Evolutionary conservation across 1,284 basidiomycete genomes (phyloP).

Genomic region (Neotropicomus parvogracilis): DNA sequence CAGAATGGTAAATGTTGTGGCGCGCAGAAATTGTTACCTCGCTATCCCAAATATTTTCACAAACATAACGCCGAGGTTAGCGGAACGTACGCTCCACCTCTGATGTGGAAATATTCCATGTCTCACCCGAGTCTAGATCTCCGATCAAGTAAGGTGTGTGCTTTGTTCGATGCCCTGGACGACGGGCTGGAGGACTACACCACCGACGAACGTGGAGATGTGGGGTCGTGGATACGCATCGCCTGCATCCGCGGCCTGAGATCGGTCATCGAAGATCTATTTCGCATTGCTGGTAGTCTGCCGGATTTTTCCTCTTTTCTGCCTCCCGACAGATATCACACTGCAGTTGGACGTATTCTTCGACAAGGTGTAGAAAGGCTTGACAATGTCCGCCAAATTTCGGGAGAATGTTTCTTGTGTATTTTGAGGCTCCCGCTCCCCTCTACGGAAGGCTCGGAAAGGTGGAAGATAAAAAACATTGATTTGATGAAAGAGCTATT

Average conservation of each 20-base stretch:
- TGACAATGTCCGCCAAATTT: slow-evolving; percentile 82
- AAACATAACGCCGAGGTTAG: slow-evolving; percentile 43
- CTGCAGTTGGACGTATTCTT: slow-evolving; percentile 64
- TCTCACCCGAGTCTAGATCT: slow-evolving; percentile 40
- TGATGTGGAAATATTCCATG: slow-evolving; percentile 14
- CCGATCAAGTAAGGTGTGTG: slow-evolving; percentile 39
- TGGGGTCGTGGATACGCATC: slow-evolving; percentile 95
- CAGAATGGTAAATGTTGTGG: slow-evolving; percentile 55
- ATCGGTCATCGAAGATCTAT: slow-evolving; percentile 45
- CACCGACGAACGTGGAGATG: slow-evolving; percentile 91
- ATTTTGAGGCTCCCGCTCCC: slow-evolving; percentile 49
- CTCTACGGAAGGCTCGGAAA: slow-evolving; percentile 35
- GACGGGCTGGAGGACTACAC: slow-evolving; percentile 85
- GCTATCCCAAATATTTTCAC: slow-evolving; percentile 60
- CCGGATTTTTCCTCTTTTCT: slow-evolving; percentile 53
- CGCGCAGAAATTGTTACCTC: slow-evolving; percentile 66
- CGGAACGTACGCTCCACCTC: slow-evolving; percentile 42
- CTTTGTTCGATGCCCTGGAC: slow-evolving; percentile 52
- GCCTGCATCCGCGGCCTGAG: slow-evolving; percentile 65
- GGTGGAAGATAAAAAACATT: slow-evolving; percentile 50
- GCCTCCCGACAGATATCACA: slow-evolving; percentile 54
- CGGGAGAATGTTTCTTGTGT: slow-evolving; percentile 60
- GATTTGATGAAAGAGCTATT: slow-evolving; percentile 52
- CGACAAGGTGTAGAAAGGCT: slow-evolving; percentile 91
- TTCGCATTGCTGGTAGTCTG: slow-evolving; percentile 41